These are phyloP conservation scores for Aspergillus bombycis DNA, from an alignment of 2,329 filamentous ascomycete genomes.

Conservation along the genomic window DNA sequence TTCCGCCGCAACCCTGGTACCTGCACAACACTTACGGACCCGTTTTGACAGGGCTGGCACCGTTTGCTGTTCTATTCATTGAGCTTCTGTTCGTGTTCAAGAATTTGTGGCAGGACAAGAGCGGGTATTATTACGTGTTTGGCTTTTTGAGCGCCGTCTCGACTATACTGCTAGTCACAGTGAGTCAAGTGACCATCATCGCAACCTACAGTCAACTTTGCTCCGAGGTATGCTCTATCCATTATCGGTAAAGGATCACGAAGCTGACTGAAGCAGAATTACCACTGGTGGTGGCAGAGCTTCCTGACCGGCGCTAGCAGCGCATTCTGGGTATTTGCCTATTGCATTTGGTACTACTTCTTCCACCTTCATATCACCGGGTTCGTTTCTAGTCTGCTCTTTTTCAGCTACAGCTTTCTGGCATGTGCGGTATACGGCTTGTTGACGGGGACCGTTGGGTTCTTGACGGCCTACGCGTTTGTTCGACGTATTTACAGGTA, in stretches of 20 bases:
- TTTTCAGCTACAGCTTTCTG: conserved; percentile 83
- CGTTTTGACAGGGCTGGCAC: conserved; percentile 74
- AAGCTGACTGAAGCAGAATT: conserved; percentile 57
- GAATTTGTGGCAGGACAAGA: conserved; percentile 87
- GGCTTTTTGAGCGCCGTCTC: conserved; percentile 79
- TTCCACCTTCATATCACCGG: conserved; percentile 79
- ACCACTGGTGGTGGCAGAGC: conserved; percentile 92
- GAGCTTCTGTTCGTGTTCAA: conserved; percentile 86
- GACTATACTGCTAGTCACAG: conserved; percentile 71
- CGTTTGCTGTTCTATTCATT: conserved; percentile 86
- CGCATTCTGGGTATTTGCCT: conserved; percentile 78
- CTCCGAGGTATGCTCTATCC: conserved; percentile 59
- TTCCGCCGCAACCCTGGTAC: conserved; percentile 78
- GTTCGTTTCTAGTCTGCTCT: conserved; percentile 76
- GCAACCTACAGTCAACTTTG: conserved; percentile 82
- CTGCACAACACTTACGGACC: conserved; percentile 64
- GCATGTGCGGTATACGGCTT: conserved; percentile 81
- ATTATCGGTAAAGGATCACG: too few species aligned
- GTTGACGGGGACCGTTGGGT: conserved; percentile 80
- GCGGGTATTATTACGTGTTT: conserved; percentile 89
- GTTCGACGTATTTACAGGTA: conserved; percentile 80
- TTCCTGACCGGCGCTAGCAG: conserved; percentile 78
- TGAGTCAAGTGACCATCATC: conserved; percentile 82
- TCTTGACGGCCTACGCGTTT: conserved; percentile 82
- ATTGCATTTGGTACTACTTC: conserved; percentile 83